Percentiles rank a stretch among this genome's conserved stretches.
These are phyloP conservation scores for Cyathus pygmaeus DNA, from an alignment of 1,284 basidiomycete species.

Conservation along the genomic window DNA sequence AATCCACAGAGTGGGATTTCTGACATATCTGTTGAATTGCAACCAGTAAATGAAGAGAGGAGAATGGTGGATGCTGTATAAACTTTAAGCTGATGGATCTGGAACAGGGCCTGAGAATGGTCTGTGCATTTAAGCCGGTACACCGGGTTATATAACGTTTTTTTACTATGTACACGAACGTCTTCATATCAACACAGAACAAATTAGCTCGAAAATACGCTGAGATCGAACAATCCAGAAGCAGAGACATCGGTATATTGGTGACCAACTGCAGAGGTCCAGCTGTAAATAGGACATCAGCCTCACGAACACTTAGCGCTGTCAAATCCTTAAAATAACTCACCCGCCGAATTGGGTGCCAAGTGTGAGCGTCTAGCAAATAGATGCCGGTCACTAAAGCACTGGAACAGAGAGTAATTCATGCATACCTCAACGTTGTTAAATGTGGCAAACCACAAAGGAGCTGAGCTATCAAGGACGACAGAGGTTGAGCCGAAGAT, in stretches of 20 bases:
- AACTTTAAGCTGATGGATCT: no score
- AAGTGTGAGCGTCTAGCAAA: not conserved
- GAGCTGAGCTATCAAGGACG: slow-evolving; percentile 23
- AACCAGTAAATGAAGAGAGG: no score
- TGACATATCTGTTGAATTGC: not conserved
- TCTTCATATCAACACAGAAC: no score
- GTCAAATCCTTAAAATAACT: not conserved
- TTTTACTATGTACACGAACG: no score
- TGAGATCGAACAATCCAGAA: not conserved
- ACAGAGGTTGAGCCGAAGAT: slow-evolving; percentile 27
- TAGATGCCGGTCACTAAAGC: not conserved
- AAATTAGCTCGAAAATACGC: not conserved
- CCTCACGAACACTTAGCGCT: not conserved
- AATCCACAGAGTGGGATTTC: not conserved
- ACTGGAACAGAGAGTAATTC: not conserved
- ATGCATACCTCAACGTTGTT: slow-evolving; percentile 24
- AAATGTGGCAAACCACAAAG: slow-evolving; percentile 34
- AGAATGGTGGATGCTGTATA: no score
- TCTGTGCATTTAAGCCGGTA: no score
- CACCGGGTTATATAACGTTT: no score
- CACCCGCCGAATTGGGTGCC: not conserved
- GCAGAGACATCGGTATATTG: not conserved
- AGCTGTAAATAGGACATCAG: not conserved
- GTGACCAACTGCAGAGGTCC: not conserved
- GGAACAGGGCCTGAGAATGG: no score